Conservation (phyloP, 1,139 yeast genomes). For the Yamadazyma sp. region DNA sequence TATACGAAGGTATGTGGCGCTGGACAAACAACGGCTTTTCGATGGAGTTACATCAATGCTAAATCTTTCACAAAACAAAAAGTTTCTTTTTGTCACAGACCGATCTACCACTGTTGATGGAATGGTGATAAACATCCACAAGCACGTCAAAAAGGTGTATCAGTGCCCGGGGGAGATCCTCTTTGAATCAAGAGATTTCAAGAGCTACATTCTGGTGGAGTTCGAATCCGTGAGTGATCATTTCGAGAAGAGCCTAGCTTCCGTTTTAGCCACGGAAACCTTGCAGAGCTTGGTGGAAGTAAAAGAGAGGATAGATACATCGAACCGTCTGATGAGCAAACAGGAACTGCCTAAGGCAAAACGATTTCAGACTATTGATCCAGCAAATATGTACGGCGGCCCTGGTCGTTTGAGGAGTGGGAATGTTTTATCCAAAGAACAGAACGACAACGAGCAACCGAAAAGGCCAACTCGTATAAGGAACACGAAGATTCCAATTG, state of each 20-base stretch:
- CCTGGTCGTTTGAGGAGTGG: background rate
- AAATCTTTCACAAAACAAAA: constrained; percentile 1
- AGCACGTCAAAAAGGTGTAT: background rate
- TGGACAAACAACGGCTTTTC: background rate
- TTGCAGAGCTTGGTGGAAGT: background rate
- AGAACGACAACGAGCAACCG: too few relatives aligned
- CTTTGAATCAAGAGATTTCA: constrained; percentile 1
- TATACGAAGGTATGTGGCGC: background rate
- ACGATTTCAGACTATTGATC: background rate
- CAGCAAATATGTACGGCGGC: background rate
- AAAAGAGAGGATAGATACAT: background rate
- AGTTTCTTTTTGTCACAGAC: constrained; percentile 4
- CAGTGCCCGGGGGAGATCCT: background rate
- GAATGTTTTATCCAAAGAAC: background rate
- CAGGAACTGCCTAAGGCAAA: background rate
- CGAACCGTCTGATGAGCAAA: background rate
- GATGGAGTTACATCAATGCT: constrained; percentile 1
- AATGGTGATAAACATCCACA: background rate
- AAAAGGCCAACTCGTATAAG: too few relatives aligned
- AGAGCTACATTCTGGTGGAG: background rate
- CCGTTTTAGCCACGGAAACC: background rate
- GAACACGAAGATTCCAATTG: too few relatives aligned
- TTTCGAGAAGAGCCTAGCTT: background rate
- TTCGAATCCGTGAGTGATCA: background rate
- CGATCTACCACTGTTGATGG: background rate